These are phyloP conservation scores for Zygosaccharomyces pseudobailii DNA, from an alignment of 1,139 yeast species.

Conservation along the genomic window DNA sequence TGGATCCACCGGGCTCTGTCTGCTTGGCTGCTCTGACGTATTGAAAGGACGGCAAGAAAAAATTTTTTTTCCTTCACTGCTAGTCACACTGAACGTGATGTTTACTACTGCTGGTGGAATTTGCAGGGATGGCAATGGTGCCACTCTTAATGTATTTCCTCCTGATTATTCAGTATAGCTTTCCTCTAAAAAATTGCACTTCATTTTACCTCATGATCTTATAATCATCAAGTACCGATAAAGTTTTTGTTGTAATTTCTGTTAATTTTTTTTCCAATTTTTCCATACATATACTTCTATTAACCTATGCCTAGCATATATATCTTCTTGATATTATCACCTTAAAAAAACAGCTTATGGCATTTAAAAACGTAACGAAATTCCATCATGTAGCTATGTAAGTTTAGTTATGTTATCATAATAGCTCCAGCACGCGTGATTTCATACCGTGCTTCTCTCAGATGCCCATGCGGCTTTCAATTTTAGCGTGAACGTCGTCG, in stretches of 20 bases:
- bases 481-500: constrained; percentile 62
- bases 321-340: no score
- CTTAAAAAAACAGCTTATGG: no score
- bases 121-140: neutral
- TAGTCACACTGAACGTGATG: constrained; percentile 1
- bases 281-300: no score
- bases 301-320: no score
- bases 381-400: no score
- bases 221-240: no score
- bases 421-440: neutral
- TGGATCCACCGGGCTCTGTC: neutral
- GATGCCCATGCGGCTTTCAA: constrained; percentile 63
- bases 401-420: neutral
- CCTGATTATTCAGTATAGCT: neutral
- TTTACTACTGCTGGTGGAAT: neutral
- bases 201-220: no score
- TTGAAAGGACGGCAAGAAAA: neutral
- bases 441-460: constrained; percentile 22
- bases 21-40: neutral
- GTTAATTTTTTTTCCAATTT: no score
- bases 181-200: neutral
- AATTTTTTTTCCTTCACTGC: neutral
- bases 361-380: no score
- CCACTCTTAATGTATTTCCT: no score
- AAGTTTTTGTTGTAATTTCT: no score